Base-by-base conservation (phyloP, 805 yeast genomes). In the Wickerhamiella brachini region DNA sequence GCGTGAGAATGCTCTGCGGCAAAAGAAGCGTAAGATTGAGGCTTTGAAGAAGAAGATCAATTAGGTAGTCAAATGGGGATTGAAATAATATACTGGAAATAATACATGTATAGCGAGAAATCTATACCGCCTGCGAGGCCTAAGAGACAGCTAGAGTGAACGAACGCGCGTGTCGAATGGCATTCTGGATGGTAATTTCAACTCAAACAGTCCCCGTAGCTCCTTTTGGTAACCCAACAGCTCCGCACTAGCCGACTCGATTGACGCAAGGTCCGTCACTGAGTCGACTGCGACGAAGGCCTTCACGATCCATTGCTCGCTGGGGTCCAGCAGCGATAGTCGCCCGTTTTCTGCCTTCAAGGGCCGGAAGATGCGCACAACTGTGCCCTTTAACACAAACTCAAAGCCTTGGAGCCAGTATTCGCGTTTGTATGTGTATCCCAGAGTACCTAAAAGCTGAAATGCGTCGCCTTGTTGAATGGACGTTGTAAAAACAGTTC, bases 131-230 rank as follows among this genome's bases (percentile, higher is more conserved):
- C n/a, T n/a, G n/a, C n/a, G n/a, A n/a, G n/a, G n/a, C n/a, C n/a
- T n/a, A n/a, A n/a, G n/a, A n/a, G n/a, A n/a, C 38, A 9, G 18
- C 41, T 37, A n/a, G 6, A 3, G 2, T 5, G 41, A 37, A 10
- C 69, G 57, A 26, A 83, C 73, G 57, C 95, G 74, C 1, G 89
- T 78, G 63, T 88, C 95, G 87, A 88, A 85, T 23, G 74, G 71
- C 62, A 78, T 78, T 55, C 95, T 73, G 60, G 85, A 93, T 5
- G 95, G 95, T 31, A 84, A 76, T 18, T 71, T 77, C 46, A 89
- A 71, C 46, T 78, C 78, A 8, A 89, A 73, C 48, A 87, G 69
- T 13, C 88, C 88, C 51, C 73, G 68, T 53, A 89, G 68, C 48
- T 81, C 85, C 18, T 71, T 77, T 64, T 85, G 85, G 41, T 87